Evolutionary conservation across 2,329 filamentous ascomycete genomes (phyloP).

Genomic region (Zasmidium angulare): DNA sequence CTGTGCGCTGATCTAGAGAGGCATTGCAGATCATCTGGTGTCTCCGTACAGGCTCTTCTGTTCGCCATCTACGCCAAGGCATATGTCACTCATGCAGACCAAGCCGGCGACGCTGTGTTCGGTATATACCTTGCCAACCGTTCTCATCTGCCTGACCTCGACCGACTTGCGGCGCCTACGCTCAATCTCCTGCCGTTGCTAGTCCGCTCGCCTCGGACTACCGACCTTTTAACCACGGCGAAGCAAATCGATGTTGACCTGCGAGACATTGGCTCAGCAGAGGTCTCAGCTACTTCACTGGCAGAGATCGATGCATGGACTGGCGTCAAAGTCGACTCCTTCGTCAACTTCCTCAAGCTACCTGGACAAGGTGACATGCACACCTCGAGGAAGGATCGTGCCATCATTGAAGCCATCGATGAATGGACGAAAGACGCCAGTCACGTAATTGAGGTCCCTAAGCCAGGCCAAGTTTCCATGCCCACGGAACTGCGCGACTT

Average conservation of each 20-base stretch:
- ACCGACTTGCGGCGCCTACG: constrained; percentile 63
- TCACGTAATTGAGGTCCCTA: constrained; percentile 5
- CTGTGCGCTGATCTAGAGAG: constrained; percentile 43
- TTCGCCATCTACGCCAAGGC: constrained; percentile 68
- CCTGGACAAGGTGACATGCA: constrained; percentile 35
- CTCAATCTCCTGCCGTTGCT: constrained; percentile 75
- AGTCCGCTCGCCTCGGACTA: constrained; percentile 43
- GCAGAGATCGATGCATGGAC: constrained; percentile 76
- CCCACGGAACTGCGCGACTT: constrained; percentile 11
- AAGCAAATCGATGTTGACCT: constrained; percentile 67
- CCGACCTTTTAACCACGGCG: constrained; percentile 53
- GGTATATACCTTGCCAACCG: constrained; percentile 85
- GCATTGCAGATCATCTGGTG: constrained; percentile 51
- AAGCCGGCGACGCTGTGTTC: constrained; percentile 55
- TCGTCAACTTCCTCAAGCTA: constrained; percentile 76
- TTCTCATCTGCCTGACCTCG: constrained; percentile 52
- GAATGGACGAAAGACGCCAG: constrained; percentile 22
- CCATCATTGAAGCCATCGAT: constrained; percentile 18
- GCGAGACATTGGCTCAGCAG: constrained; percentile 56
- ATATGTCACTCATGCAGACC: constrained; percentile 37
- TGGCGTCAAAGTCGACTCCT: constrained; percentile 66
- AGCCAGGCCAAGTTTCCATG: constrained; percentile 19
- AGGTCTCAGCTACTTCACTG: constrained; percentile 61
- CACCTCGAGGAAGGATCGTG: neutral
- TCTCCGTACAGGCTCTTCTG: constrained; percentile 73